Conservation (phyloP, 306 rosid species). For the Cicer judaicum region DNA sequence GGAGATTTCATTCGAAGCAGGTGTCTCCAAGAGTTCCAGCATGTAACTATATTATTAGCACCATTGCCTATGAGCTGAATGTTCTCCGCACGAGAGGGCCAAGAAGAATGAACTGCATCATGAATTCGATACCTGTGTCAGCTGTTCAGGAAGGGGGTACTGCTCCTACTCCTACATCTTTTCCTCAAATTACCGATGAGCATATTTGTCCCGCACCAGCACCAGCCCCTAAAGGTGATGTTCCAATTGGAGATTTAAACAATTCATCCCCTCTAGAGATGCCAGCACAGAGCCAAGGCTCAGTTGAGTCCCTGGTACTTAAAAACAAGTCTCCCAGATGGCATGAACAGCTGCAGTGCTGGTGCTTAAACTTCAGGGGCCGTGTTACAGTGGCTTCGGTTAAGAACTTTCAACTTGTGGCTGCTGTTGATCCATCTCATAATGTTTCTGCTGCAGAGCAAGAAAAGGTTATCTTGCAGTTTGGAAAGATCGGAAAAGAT, state of each 20-base stretch:
- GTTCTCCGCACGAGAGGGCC: constrained; percentile 77
- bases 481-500: constrained; percentile 89
- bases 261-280: constrained; percentile 46
- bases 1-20: constrained; percentile 69
- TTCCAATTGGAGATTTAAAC: constrained; percentile 45
- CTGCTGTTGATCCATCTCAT: constrained; percentile 70
- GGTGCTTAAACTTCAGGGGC: constrained; percentile 91
- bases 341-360: constrained; percentile 92
- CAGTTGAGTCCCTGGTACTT: constrained; percentile 60
- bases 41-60: constrained; percentile 61
- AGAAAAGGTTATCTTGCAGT: constrained; percentile 82
- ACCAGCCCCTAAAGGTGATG: constrained; percentile 56
- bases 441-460: constrained; percentile 67
- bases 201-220: constrained; percentile 49
- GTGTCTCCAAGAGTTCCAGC: constrained; percentile 80
- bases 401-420: constrained; percentile 88
- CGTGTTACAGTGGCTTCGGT: constrained; percentile 93
- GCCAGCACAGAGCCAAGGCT: constrained; percentile 35
- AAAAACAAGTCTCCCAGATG: constrained; percentile 88
- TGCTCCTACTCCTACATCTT: constrained; percentile 70
- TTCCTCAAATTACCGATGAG: constrained; percentile 48
- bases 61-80: constrained; percentile 68
- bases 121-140: constrained; percentile 70
- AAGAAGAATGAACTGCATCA: constrained; percentile 74
- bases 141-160: constrained; percentile 79